These are phyloP conservation scores for Gyrodon lividus DNA, from an alignment of 768 basidiomycete species.

Conservation along the genomic window DNA sequence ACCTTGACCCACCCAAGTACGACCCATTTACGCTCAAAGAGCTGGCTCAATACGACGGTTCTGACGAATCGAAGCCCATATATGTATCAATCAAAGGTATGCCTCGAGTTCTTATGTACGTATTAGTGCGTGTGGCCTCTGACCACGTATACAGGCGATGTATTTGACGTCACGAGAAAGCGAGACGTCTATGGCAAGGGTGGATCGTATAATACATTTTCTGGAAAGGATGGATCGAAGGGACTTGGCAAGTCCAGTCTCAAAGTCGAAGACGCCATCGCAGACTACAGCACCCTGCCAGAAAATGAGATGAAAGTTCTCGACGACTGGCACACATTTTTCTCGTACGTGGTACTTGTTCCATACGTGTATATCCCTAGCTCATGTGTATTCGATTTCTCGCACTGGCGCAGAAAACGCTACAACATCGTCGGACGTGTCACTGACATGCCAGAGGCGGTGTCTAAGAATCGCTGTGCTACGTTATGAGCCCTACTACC, in stretches of 20 bases:
- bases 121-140: conserved; percentile 1
- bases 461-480: conserved; percentile 12
- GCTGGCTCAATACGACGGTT: conserved; percentile 72
- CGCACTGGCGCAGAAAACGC: conserved; percentile 54
- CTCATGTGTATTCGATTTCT: not conserved
- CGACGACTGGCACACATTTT: conserved; percentile 89
- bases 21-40: conserved; percentile 73
- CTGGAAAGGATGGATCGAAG: conserved; percentile 90
- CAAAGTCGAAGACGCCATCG: conserved; percentile 78
- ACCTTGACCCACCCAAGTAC: conserved; percentile 70
- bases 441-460: conserved; percentile 46
- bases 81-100: conserved; percentile 92
- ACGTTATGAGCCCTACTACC: not conserved
- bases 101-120: conserved; percentile 39
- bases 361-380: not conserved
- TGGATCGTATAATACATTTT: conserved; percentile 78
- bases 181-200: conserved; percentile 87
- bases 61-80: conserved; percentile 63
- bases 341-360: conserved; percentile 55
- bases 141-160: conserved; percentile 51
- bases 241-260: conserved; percentile 90
- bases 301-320: conserved; percentile 76
- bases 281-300: conserved; percentile 78
- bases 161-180: conserved; percentile 89
- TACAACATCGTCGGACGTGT: conserved; percentile 87